Percentiles rank a stretch among this genome's conserved stretches.
phyloP scores from a whole-genome alignment of 352 stramenopile genomes.

The Thalassiosira livingstoniorum region DNA sequence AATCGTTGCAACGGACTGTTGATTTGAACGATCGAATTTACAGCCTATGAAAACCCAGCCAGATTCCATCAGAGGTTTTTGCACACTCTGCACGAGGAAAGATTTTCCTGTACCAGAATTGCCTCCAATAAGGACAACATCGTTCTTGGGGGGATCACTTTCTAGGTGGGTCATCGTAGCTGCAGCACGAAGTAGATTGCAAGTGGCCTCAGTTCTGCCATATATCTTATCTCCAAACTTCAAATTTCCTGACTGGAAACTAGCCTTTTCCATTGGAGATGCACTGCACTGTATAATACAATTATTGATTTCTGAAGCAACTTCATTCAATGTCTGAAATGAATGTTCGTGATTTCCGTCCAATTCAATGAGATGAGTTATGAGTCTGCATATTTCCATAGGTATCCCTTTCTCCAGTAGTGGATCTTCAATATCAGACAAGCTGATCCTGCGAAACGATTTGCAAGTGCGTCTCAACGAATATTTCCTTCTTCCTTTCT shows the following conservation, averaged over 20 bases:
- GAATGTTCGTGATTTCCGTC: background rate
- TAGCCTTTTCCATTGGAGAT: background rate
- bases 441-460: background rate
- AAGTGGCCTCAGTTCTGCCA: background rate
- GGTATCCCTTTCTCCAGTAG: background rate
- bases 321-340: constrained; percentile 9
- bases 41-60: constrained; percentile 11
- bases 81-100: background rate
- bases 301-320: background rate
- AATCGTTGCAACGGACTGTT: constrained; percentile 8
- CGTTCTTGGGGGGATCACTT: background rate
- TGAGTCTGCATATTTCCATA: constrained; percentile 2
- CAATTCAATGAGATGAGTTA: constrained; percentile 2
- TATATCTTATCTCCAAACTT: too few species aligned
- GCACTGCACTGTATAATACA: background rate
- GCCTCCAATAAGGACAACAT: background rate
- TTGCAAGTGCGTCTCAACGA: constrained; percentile 1
- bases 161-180: background rate
- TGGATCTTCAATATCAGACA: background rate
- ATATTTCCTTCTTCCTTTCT: constrained; percentile 8
- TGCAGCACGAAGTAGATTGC: background rate
- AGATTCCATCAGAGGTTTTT: background rate
- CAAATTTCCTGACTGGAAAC: background rate
- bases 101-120: constrained; percentile 1
- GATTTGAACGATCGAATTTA: constrained; percentile 16